A percentile compares a stretch with the other conserved stretches of the same genome.
Conservation (phyloP, 2,329 filamentous ascomycete genomes). For the Trichoderma brevicompactum region DNA sequence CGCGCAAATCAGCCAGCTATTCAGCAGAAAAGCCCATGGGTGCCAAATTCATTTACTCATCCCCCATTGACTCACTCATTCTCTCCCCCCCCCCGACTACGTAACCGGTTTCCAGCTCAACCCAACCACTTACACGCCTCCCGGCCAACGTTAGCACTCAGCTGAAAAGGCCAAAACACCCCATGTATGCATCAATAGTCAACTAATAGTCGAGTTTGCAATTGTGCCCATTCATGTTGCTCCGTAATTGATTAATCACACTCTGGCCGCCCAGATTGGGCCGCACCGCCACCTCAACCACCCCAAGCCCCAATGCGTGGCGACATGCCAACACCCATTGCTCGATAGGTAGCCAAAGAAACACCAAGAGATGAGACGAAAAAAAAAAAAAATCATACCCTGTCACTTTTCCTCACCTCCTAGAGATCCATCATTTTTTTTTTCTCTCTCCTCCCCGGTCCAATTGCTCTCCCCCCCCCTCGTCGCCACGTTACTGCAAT, state of each 20-base stretch:
- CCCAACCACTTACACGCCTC: background rate
- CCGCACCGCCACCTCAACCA: conserved; percentile 24
- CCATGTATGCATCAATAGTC: conserved; percentile 14
- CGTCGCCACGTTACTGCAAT: conserved; percentile 16
- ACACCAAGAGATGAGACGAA: too few species aligned
- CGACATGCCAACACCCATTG: background rate
- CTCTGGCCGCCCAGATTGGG: background rate
- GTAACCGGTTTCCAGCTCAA: conserved; percentile 6
- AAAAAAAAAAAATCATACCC: background rate
- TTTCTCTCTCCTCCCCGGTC: background rate
- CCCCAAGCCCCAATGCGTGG: background rate
- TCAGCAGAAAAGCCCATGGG: too few species aligned
- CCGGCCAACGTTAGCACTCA: background rate
- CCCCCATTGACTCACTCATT: background rate
- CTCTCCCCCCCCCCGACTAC: background rate
- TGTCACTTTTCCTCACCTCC: background rate
- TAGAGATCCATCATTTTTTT: conserved; percentile 14
- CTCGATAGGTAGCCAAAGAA: background rate
- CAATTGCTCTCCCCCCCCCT: background rate
- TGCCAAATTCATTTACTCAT: too few species aligned
- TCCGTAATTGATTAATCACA: too few species aligned
- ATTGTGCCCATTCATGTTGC: too few species aligned
- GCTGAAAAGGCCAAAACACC: conserved; percentile 8
- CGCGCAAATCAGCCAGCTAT: background rate
- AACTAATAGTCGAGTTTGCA: too few species aligned